Evolutionary conservation across 805 yeast genomes (phyloP).

Genomic region (Torulaspora microellipsoides): DNA sequence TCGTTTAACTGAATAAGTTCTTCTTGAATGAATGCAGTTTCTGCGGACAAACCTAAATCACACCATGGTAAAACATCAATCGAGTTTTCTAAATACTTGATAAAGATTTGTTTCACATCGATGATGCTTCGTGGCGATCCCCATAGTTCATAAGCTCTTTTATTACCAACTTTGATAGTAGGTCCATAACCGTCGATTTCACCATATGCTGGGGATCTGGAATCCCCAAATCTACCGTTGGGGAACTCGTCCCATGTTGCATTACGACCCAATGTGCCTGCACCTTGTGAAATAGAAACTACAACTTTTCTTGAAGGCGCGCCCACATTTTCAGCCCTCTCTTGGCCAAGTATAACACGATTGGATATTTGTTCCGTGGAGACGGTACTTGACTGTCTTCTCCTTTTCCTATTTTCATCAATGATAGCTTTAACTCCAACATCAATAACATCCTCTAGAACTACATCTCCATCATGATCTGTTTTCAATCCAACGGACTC

Average conservation of each 20-base stretch:
- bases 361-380: constrained; percentile 38
- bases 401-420: constrained; percentile 24
- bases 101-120: constrained; percentile 66
- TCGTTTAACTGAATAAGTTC: constrained; percentile 76
- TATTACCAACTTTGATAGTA: constrained; percentile 66
- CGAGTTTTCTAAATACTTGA: constrained; percentile 67
- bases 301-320: constrained; percentile 50
- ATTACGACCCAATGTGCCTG: constrained; percentile 78
- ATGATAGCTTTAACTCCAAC: constrained; percentile 3
- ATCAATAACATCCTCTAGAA: constrained; percentile 21
- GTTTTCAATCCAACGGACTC: constrained; percentile 25
- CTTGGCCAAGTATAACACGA: constrained; percentile 36
- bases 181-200: constrained; percentile 98
- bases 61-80: constrained; percentile 88
- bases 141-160: constrained; percentile 70
- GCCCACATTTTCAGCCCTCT: constrained; percentile 21
- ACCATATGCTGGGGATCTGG: constrained; percentile 95
- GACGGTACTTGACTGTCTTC: constrained; percentile 30
- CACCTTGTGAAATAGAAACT: constrained; percentile 76
- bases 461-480: constrained; percentile 32
- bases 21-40: constrained; percentile 89
- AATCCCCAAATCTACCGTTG: constrained; percentile 92
- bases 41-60: constrained; percentile 78
- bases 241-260: constrained; percentile 98
- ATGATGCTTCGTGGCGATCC: constrained; percentile 59